These are phyloP conservation scores for Venturia effusa DNA, from an alignment of 2,329 filamentous ascomycete species.

Conservation along the genomic window DNA sequence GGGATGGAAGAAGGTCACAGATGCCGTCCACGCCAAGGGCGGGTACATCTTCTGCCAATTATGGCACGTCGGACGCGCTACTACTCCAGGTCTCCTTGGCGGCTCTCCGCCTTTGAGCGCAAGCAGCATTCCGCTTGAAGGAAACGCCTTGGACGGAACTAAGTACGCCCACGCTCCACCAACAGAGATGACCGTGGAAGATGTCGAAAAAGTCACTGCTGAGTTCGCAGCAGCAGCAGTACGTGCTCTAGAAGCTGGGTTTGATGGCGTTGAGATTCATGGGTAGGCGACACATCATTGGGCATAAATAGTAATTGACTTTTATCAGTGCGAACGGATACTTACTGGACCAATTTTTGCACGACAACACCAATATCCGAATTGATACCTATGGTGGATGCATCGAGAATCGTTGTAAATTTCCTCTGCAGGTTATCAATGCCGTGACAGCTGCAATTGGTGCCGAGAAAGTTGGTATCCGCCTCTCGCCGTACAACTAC, in stretches of 20 bases:
- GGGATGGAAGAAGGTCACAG: conserved; percentile 41
- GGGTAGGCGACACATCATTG: conserved; percentile 12
- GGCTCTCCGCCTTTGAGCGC: conserved; percentile 16
- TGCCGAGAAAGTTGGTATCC: conserved; percentile 22
- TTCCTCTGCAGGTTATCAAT: conserved; percentile 43
- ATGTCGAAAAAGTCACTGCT: conserved; percentile 26
- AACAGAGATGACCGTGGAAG: conserved; percentile 21
- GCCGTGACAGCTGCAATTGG: conserved; percentile 24
- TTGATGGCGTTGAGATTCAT: conserved; percentile 43
- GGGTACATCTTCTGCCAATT: conserved; percentile 36
- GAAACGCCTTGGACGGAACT: neutral
- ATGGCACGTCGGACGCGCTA: conserved; percentile 39
- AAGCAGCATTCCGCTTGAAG: conserved; percentile 17
- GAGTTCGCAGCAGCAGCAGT: conserved; percentile 35
- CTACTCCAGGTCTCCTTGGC: conserved; percentile 22
- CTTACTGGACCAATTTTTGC: conserved; percentile 42
- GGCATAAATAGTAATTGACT: neutral
- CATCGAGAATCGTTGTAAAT: conserved; percentile 42
- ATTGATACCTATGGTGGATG: conserved; percentile 41
- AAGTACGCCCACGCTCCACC: conserved; percentile 18
- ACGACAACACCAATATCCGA: conserved; percentile 38
- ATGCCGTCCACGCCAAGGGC: conserved; percentile 40
- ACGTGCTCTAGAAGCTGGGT: conserved; percentile 45
- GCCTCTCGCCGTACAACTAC: conserved; percentile 30
- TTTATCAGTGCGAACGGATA: conserved; percentile 24